A percentile compares a stretch with the other conserved stretches of the same genome.
Evolutionary conservation across 2,329 filamentous ascomycete genomes (phyloP).

Genomic region (Aureobasidium musti): DNA sequence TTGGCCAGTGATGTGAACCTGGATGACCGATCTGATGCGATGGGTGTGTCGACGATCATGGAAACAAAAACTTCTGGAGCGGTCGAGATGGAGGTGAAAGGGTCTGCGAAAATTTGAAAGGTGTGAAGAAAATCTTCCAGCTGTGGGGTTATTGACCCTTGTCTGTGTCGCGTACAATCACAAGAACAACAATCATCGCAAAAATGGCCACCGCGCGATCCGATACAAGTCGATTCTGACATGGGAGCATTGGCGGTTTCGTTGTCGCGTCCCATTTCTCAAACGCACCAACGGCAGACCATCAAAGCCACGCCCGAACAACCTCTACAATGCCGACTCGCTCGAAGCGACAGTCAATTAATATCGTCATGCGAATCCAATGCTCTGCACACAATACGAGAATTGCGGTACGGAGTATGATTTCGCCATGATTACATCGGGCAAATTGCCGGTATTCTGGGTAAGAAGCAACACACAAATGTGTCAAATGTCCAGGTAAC

Average conservation of each 20-base stretch:
- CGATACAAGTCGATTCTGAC: not conserved
- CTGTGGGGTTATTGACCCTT: not conserved
- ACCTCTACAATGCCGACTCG: not conserved
- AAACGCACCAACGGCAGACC: constrained; percentile 11
- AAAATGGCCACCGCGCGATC: not conserved
- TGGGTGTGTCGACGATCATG: not conserved
- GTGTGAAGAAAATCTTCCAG: not conserved
- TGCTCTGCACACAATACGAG: not conserved
- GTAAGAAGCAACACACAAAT: not conserved
- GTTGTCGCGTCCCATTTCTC: too few relatives aligned
- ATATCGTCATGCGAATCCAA: not conserved
- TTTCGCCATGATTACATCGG: not conserved
- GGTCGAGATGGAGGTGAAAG: not conserved
- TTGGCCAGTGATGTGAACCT: not conserved
- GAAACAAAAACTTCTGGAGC: not conserved
- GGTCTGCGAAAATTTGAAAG: not conserved
- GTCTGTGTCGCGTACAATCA: not conserved
- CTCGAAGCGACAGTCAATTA: not conserved
- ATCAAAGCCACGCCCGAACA: constrained; percentile 11
- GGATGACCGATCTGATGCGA: constrained; percentile 9
- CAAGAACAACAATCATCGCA: not conserved
- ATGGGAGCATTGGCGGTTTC: not conserved
- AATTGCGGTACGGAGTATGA: not conserved
- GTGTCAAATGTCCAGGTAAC: not conserved
- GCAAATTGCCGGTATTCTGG: not conserved